Conservation (phyloP, 106 monocot species). For the Iris macrosiphon region DNA sequence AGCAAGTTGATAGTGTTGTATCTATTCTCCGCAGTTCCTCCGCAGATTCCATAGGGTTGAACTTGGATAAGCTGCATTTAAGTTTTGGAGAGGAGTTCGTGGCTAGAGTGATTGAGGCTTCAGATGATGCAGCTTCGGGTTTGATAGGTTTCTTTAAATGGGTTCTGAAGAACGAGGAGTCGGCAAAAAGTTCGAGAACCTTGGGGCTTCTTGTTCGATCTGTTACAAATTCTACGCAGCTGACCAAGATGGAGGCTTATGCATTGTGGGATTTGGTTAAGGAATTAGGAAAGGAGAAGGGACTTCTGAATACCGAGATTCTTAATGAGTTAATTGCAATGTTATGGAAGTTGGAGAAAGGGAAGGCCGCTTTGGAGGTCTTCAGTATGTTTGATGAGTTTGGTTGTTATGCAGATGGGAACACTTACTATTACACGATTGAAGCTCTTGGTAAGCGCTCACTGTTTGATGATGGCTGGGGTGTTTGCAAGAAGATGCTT, state of each 20-base stretch:
- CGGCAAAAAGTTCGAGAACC: conserved; percentile 11
- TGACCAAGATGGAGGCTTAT: conserved; percentile 43
- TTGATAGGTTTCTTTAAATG: conserved; percentile 61
- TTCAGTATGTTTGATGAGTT: conserved; percentile 70
- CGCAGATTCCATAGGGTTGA: conserved; percentile 19
- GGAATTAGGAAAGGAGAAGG: conserved; percentile 51
- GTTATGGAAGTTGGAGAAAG: conserved; percentile 45
- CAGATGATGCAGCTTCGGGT: conserved; percentile 20
- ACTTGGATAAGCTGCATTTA: conserved; percentile 38
- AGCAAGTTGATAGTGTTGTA: conserved; percentile 36
- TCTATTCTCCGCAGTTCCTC: conserved; percentile 26
- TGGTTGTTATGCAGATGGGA: conserved; percentile 38
- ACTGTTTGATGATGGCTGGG: conserved; percentile 44
- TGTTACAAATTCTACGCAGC: conserved; percentile 15
- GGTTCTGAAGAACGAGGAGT: conserved; percentile 23
- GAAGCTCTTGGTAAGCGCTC: conserved; percentile 48
- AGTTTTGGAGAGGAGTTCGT: conserved; percentile 49
- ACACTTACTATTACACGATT: conserved; percentile 65
- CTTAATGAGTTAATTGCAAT: conserved; percentile 58
- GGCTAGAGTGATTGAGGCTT: conserved; percentile 35
- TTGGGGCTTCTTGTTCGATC: conserved; percentile 41
- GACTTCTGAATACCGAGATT: conserved; percentile 33
- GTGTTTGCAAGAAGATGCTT: conserved; percentile 86
- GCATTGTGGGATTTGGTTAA: conserved; percentile 79
- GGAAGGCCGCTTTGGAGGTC: conserved; percentile 60